Evolutionary conservation across 2,329 filamentous ascomycete genomes (phyloP).

Genomic region (Penicillium fuscoglaucum): DNA sequence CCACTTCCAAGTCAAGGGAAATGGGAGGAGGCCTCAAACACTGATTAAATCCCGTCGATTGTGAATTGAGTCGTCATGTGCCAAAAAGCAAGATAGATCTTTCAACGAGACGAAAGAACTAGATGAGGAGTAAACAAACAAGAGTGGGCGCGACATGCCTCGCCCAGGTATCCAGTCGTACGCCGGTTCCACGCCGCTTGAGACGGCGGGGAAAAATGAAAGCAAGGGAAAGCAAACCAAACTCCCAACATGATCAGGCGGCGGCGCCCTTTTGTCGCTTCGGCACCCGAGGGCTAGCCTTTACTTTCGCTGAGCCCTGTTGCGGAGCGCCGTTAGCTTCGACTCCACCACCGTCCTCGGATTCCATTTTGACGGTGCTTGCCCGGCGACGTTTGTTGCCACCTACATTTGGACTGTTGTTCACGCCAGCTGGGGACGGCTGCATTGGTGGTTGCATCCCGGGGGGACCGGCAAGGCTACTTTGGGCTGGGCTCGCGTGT

Average conservation of each 20-base stretch:
- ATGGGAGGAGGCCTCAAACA: conserved; percentile 13
- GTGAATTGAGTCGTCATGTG: conserved; percentile 23
- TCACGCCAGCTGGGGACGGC: conserved; percentile 56
- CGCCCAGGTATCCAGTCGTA: conserved; percentile 33
- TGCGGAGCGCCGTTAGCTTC: conserved; percentile 52
- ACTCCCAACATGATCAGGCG: conserved; percentile 26
- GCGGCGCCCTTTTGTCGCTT: conserved; percentile 50
- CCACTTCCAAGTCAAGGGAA: conserved; percentile 5
- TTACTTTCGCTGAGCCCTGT: conserved; percentile 44
- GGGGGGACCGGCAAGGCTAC: conserved; percentile 47
- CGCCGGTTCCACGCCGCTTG: conserved; percentile 32
- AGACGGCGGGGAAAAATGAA: conserved; percentile 15
- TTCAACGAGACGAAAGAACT: conserved; percentile 6
- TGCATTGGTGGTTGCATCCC: conserved; percentile 61
- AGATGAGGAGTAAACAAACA: conserved; percentile 20
- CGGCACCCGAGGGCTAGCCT: conserved; percentile 48
- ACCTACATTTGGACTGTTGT: conserved; percentile 62
- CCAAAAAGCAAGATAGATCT: conserved; percentile 15
- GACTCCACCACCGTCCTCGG: conserved; percentile 49
- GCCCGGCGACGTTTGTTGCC: conserved; percentile 58
- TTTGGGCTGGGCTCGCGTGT: conserved; percentile 50
- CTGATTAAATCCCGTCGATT: conserved; percentile 19
- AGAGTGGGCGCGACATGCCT: conserved; percentile 20
- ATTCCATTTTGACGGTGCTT: conserved; percentile 61
- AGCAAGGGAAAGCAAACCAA: conserved; percentile 13